Base-by-base conservation (phyloP, 2,329 filamentous ascomycete species). In the Periconia macrospinosa region DNA sequence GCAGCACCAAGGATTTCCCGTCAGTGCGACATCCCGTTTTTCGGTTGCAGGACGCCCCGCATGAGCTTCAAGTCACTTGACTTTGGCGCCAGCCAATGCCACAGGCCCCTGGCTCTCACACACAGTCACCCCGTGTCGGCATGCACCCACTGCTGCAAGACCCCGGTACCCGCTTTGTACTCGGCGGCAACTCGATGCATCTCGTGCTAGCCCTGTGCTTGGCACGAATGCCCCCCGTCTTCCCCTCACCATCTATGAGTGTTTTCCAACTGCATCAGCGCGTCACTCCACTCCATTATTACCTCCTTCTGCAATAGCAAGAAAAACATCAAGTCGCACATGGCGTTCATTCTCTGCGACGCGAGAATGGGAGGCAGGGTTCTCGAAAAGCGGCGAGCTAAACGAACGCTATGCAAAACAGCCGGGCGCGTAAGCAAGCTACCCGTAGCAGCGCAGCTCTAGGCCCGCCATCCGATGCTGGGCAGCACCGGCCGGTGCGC, bases 1-100 rank as follows among this genome's bases (percentile, higher is more conserved):
- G 61, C 56, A 46, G 45, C 49, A 54, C 51, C 56, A 60, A 56
- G 57, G 48, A 47, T 57, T 5, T 54, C 53, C 56, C 54, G 60
- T 58, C 56, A 51, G 56, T 68, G 65, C 67, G 55, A 66, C 66
- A 59, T 62, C 51, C 54, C 47, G 41, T 50, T 48, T 15, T 55
- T 59, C 53, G 62, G 60, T 61, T 70, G 66, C 66, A 70, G 65
- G 60, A 66, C 57, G 62, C 65, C 61, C 79, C 82, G 83, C 83
- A 85, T 85, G 72, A 69, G 65, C 68, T 79, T 78, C 72, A 74
- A 74, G 76, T 86, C 83, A 86, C 83, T 85, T 86, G 83, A 86
- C 81, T 66, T 76, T 70, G 69, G 58, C 71, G 68, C 70, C 72
- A 69, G 69, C 70, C 68, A 72, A 73, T 73, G 68, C 69, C 61